These are phyloP conservation scores for Leccinum pallidistipes DNA, from an alignment of 1,284 basidiomycete species.

Conservation along the genomic window DNA sequence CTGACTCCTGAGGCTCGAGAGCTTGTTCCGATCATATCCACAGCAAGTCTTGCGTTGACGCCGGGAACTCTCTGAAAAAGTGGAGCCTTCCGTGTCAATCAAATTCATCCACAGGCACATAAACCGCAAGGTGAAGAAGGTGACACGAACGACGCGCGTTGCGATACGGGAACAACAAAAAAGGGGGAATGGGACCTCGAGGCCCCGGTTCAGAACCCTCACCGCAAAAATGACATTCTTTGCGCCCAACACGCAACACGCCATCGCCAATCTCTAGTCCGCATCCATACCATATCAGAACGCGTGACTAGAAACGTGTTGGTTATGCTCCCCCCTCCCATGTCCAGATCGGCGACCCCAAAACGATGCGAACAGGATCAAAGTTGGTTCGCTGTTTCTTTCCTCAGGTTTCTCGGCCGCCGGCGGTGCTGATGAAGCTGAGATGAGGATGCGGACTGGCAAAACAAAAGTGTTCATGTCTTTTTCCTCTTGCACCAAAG, in stretches of 20 bases:
- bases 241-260: constrained; percentile 16
- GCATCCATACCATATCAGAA: not conserved
- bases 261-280: constrained; percentile 1
- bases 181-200: constrained; percentile 5
- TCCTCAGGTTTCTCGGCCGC: not conserved
- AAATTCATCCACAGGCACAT: constrained; percentile 2
- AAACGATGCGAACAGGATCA: constrained; percentile 1
- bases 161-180: not conserved
- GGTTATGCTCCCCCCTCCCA: constrained; percentile 4
- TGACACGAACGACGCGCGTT: not conserved
- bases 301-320: constrained; percentile 25
- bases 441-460: not conserved
- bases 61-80: not conserved
- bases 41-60: not conserved
- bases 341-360: not conserved
- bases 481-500: not conserved
- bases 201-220: constrained; percentile 12
- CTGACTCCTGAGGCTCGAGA: constrained; percentile 23
- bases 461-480: constrained; percentile 4
- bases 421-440: not conserved
- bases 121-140: not conserved
- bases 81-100: not conserved
- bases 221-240: constrained; percentile 4
- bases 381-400: constrained; percentile 2
- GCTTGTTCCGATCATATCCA: constrained; percentile 3